Conservation (phyloP, 768 basidiomycete species). For the Suillus tomentosus region DNA sequence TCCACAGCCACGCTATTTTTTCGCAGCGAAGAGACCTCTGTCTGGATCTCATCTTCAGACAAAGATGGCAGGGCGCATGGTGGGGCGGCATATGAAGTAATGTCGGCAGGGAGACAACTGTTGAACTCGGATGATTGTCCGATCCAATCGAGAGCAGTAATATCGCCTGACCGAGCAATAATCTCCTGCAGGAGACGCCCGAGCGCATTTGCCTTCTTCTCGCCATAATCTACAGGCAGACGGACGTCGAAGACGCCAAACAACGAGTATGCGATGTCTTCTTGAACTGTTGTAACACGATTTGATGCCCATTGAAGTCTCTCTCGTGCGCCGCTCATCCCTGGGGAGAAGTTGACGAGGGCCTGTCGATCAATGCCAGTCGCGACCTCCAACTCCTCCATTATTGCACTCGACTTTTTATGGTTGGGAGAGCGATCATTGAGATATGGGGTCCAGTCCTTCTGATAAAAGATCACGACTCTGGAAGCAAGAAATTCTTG, state of each 20-base stretch:
- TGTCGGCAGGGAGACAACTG: neutral
- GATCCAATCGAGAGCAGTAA: neutral
- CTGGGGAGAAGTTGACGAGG: neutral
- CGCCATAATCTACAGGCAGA: neutral
- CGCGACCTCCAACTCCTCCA: neutral
- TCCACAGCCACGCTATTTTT: neutral
- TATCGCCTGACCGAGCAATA: neutral
- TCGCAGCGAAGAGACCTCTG: neutral
- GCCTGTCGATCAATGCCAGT: neutral
- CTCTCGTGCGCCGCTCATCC: neutral
- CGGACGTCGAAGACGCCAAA: neutral
- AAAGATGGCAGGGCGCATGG: neutral
- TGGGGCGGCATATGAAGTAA: neutral
- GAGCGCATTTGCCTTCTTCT: neutral
- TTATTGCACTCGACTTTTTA: neutral
- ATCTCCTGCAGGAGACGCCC: neutral
- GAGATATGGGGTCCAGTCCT: neutral
- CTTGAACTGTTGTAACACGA: neutral
- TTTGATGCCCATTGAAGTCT: neutral
- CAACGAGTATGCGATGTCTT: neutral
- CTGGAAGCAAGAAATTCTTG: neutral
- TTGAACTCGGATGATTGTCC: neutral
- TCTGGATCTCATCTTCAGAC: neutral
- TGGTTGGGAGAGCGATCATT: neutral
- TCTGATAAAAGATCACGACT: neutral